Percentiles rank a stretch among this genome's conserved stretches.
Conservation (phyloP, 1,139 yeast genomes). For the Zygosaccharomyces pseudobailii region DNA sequence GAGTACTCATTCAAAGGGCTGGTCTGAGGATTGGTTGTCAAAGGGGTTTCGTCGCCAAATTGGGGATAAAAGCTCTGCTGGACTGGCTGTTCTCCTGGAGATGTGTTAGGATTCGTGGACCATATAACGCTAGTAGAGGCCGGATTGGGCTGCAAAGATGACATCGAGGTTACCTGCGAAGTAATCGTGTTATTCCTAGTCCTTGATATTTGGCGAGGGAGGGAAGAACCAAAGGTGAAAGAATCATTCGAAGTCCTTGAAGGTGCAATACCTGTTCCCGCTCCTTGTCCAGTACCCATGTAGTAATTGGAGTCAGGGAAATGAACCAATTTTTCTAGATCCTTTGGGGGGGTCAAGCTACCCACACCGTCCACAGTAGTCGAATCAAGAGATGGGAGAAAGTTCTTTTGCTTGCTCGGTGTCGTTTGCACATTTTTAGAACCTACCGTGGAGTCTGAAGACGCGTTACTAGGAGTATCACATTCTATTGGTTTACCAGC, state of each 20-base stretch:
- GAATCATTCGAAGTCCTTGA: constrained; percentile 32
- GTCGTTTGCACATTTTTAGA: constrained; percentile 13
- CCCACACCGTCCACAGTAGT: constrained; percentile 10
- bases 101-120: constrained; percentile 19
- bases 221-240: constrained; percentile 19
- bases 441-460: constrained; percentile 14
- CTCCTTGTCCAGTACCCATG: constrained; percentile 1
- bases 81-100: constrained; percentile 9
- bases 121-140: constrained; percentile 25
- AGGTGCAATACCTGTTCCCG: constrained; percentile 10
- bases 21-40: constrained; percentile 9
- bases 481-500: constrained; percentile 11
- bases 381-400: constrained; percentile 25
- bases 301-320: constrained; percentile 27
- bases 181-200: constrained; percentile 34
- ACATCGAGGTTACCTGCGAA: constrained; percentile 33
- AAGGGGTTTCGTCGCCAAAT: constrained; percentile 9
- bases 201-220: constrained; percentile 24
- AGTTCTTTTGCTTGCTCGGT: constrained; percentile 15
- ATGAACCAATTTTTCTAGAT: constrained; percentile 23
- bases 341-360: constrained; percentile 15
- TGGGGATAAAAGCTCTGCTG: constrained; percentile 11
- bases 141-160: constrained; percentile 25
- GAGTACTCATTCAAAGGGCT: constrained; percentile 23
- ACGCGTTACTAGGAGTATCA: constrained; percentile 10